A percentile compares a stretch with the other conserved stretches of the same genome.
phyloP scores from a whole-genome alignment of 768 basidiomycete species.

The Pleurotus giganteus region DNA sequence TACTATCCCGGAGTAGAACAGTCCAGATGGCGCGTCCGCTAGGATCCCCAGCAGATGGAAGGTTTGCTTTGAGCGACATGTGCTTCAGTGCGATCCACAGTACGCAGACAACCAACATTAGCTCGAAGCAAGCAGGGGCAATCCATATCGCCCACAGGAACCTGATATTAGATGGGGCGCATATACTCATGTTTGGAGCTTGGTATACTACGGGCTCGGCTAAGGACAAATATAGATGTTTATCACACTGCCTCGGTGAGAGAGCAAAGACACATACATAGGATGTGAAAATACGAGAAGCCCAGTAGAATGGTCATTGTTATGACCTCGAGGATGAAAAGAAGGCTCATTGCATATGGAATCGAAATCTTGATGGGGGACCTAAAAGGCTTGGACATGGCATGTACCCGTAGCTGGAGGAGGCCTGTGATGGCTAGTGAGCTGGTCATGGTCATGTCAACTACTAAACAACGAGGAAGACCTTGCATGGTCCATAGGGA shows the following conservation, averaged over 20 bases:
- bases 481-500: constrained; percentile 8
- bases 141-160: constrained; percentile 4
- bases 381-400: constrained; percentile 5
- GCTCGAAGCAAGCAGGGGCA: not conserved
- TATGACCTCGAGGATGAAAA: not conserved
- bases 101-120: not conserved
- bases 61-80: not conserved
- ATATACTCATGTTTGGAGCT: constrained; percentile 5
- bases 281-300: not conserved
- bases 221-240: not conserved
- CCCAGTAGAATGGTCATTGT: constrained; percentile 1
- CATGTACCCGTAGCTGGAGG: not conserved
- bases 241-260: not conserved
- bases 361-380: not conserved
- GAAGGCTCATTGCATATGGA: not conserved
- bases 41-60: not conserved
- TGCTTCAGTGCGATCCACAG: constrained; percentile 4
- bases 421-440: not conserved
- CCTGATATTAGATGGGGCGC: not conserved
- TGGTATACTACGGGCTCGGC: constrained; percentile 1
- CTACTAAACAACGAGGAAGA: not conserved
- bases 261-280: not conserved
- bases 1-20: constrained; percentile 14
- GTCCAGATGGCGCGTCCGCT: not conserved
- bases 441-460: not conserved